These are phyloP conservation scores for Pythium guiyangense DNA, from an alignment of 352 stramenopile species.

Conservation along the genomic window DNA sequence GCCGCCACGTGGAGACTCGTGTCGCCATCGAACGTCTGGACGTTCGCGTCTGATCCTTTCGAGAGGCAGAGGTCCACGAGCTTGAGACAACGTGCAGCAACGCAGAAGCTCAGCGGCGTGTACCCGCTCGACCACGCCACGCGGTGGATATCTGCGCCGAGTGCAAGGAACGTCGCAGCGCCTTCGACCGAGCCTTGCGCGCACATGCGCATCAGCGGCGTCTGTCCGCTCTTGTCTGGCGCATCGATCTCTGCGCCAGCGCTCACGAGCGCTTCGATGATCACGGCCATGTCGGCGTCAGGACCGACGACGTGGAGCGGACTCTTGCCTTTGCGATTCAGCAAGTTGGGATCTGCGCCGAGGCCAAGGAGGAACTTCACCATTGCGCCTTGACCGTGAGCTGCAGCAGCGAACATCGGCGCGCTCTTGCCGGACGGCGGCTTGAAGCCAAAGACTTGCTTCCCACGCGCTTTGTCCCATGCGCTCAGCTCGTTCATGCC, in stretches of 20 bases:
- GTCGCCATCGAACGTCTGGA: conserved; percentile 50
- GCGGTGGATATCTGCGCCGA: conserved; percentile 57
- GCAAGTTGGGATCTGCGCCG: conserved; percentile 46
- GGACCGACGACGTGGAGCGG: conserved; percentile 64
- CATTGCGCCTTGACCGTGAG: conserved; percentile 50
- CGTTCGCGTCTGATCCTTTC: conserved; percentile 63
- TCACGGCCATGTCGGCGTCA: conserved; percentile 47
- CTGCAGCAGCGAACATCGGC: conserved; percentile 60
- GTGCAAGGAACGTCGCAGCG: conserved; percentile 54
- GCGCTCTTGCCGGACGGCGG: conserved; percentile 47
- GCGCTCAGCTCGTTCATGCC: conserved; percentile 62
- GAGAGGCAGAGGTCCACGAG: conserved; percentile 68
- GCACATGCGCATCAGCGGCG: conserved; percentile 81
- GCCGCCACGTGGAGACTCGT: conserved; percentile 74
- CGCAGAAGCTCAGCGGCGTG: conserved; percentile 60
- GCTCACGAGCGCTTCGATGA: conserved; percentile 59
- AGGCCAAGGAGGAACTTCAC: conserved; percentile 61
- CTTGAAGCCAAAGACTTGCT: conserved; percentile 66
- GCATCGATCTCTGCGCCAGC: conserved; percentile 56
- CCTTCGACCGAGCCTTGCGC: conserved; percentile 55
- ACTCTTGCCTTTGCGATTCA: conserved; percentile 51
- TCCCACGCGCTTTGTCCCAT: conserved; percentile 71
- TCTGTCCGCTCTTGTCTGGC: conserved; percentile 58
- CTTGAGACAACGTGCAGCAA: conserved; percentile 29
- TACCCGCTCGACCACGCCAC: conserved; percentile 78